Evolutionary conservation across 257 asterid species (phyloP).

Genomic region (Sherardia arvensis): DNA sequence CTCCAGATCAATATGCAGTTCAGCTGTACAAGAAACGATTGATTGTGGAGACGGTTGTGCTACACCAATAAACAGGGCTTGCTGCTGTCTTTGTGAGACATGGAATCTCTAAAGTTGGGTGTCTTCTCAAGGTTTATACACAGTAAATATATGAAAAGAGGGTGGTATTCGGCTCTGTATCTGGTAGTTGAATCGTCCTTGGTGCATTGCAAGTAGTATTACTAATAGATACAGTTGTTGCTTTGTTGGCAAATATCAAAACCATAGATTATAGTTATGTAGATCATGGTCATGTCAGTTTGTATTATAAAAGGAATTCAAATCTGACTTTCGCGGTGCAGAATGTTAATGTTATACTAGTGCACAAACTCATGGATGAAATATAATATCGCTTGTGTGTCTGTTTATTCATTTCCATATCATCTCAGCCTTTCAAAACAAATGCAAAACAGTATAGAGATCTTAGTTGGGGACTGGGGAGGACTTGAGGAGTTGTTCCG

Average conservation of each 20-base stretch:
- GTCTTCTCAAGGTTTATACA: background rate
- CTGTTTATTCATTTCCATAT: background rate
- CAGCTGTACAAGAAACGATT: background rate
- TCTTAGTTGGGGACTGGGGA: background rate
- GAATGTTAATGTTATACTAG: background rate
- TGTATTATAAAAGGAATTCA: background rate
- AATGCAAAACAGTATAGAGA: background rate
- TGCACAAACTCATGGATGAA: background rate
- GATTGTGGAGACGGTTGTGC: background rate
- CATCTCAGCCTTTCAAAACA: background rate
- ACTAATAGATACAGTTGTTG: background rate
- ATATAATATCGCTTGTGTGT: background rate
- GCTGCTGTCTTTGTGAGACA: background rate
- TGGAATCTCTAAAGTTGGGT: background rate
- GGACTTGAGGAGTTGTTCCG: slow-evolving; percentile 16
- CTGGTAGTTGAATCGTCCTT: background rate
- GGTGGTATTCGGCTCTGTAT: background rate
- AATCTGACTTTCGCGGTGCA: background rate
- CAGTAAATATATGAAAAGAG: background rate
- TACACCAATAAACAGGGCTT: background rate
- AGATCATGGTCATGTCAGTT: background rate
- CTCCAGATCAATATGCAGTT: background rate
- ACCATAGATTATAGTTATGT: background rate
- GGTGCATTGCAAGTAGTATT: background rate
- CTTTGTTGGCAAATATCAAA: background rate